phyloP scores from a whole-genome alignment of 495 filamentous ascomycete genomes.

The Penicillium antarcticum region DNA sequence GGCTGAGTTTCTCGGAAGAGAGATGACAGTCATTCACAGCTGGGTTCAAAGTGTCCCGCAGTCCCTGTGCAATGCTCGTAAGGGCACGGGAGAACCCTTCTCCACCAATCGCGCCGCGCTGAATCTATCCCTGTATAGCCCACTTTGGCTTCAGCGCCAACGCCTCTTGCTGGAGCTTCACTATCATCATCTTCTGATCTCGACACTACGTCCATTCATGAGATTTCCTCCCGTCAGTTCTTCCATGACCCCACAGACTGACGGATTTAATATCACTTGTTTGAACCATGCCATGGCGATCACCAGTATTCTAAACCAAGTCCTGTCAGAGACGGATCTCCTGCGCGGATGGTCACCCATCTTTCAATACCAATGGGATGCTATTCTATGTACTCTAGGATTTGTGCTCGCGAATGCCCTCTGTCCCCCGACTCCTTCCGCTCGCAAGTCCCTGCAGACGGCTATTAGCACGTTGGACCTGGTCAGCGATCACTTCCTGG shows the following conservation, averaged over 20 bases:
- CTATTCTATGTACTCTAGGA: constrained; percentile 43
- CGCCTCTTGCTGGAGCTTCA: constrained; percentile 26
- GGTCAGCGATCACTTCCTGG: no score
- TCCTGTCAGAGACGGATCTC: constrained; percentile 40
- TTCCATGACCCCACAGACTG: constrained; percentile 20
- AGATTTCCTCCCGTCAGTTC: constrained; percentile 10
- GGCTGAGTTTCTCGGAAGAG: constrained; percentile 28
- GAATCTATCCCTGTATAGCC: constrained; percentile 31
- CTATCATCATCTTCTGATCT: constrained; percentile 26
- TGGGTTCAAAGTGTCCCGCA: constrained; percentile 39
- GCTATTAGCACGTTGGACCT: no score
- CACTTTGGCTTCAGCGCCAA: constrained; percentile 31
- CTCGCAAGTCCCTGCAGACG: constrained; percentile 14
- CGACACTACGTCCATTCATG: constrained; percentile 25
- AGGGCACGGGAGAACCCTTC: constrained; percentile 30
- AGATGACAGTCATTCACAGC: constrained; percentile 21
- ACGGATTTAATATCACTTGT: constrained; percentile 29
- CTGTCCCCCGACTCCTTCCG: constrained; percentile 23
- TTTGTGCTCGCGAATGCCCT: constrained; percentile 44
- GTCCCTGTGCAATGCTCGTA: constrained; percentile 29
- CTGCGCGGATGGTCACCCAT: constrained; percentile 43
- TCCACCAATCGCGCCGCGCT: constrained; percentile 34
- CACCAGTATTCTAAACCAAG: constrained; percentile 47
- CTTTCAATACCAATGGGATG: constrained; percentile 52
- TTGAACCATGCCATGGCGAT: constrained; percentile 44